Base-by-base conservation (phyloP, 2,329 filamentous ascomycete genomes). In the Harringtonia lauricola region DNA sequence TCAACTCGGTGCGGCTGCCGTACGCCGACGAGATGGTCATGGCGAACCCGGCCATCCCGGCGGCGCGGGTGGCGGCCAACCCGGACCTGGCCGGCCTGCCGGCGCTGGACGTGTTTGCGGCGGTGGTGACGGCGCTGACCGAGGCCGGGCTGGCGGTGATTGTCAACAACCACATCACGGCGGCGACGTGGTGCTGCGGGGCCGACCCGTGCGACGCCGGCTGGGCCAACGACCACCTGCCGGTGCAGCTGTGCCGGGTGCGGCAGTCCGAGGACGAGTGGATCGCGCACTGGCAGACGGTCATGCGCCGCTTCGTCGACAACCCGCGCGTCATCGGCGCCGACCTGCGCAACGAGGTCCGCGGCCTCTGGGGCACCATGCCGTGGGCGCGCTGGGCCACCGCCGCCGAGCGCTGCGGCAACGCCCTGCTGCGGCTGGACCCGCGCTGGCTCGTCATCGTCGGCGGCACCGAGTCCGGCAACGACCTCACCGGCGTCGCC, bases 91-190 rank as follows among this genome's bases (percentile, higher is more conserved):
- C 71, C 9, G 74, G 74, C 2, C 55, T 63, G 41, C 64, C 64
- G 36, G 79, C 79, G 8, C 57, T 84, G 49, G 79, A 83, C 50
- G 62, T 84, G 5, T 75, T 76, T 51, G 68, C 70, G 47, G 76
- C 78, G 5, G 72, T 74, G 33, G 70, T 79, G 24, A 62, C 67
- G 39, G 66, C 76, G 12, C 62, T 83, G 53, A 83, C 79, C 9
- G 70, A 74, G 24, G 74, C 69, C 12, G 79, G 78, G 19, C 59
- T 83, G 42, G 74, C 76, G 19, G 79, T 83, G 43, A 76, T 83
- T 40, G 60, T 81, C 49, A 84, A 84, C 64, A 76, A 84, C 59
- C 81, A 84, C 59, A 84, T 84, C 58, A 84, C 80, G 2, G 71
- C 70, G 38, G 76, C 79, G 10, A 73, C 72, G 8, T 83, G 79